phyloP scores from a whole-genome alignment of 140 eudicot genomes.

The Erigeron philadelphicus region DNA sequence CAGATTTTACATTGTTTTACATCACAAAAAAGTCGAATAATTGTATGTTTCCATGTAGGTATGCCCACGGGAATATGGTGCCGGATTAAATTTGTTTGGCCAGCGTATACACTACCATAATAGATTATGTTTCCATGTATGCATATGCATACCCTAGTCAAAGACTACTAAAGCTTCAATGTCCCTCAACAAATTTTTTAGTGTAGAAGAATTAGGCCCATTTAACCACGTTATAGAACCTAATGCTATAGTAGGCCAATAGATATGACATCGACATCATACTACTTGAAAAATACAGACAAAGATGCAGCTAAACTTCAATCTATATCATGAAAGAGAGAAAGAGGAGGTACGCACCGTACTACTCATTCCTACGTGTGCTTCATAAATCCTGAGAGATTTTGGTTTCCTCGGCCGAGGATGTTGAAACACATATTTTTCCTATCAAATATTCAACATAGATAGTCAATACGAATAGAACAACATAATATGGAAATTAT shows the following conservation, averaged over 20 bases:
- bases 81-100: no score
- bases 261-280: not conserved
- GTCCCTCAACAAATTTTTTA: no score
- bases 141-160: no score
- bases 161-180: no score
- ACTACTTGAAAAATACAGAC: not conserved
- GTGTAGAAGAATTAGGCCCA: no score
- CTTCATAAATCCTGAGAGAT: slow-evolving; percentile 86
- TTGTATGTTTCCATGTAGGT: no score
- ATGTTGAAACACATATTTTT: slow-evolving; percentile 73
- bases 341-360: slow-evolving; percentile 50
- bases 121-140: no score
- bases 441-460: slow-evolving; percentile 46
- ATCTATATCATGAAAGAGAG: slow-evolving; percentile 27
- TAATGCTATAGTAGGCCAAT: not conserved
- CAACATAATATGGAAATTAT: not conserved
- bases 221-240: no score
- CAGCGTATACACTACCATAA: no score
- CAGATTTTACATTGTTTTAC: no score
- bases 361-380: slow-evolving; percentile 99
- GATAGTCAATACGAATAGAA: slow-evolving; percentile 3
- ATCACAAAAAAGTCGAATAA: no score
- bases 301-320: slow-evolving; percentile 16
- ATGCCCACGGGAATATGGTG: no score
- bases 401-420: slow-evolving; percentile 88